phyloP scores from a whole-genome alignment of 164 flowering plant genomes.

The Taxillus chinensis region DNA sequence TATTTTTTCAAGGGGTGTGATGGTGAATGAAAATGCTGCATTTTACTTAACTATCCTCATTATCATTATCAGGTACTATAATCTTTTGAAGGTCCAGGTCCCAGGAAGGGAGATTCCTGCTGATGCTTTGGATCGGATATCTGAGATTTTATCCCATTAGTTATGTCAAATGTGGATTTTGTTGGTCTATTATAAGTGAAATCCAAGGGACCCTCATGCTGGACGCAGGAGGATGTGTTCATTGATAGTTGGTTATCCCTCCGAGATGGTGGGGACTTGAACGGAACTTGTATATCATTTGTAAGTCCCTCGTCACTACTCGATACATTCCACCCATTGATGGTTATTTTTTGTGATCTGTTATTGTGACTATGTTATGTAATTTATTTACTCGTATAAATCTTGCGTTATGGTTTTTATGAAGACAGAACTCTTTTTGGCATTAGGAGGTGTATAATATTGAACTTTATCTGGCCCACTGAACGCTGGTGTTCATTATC shows the following conservation, averaged over 20 bases:
- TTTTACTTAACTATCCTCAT: not conserved
- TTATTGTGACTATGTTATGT: no score
- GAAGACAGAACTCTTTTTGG: no score
- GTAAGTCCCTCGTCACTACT: no score
- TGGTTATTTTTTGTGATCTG: no score
- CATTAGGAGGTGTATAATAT: no score
- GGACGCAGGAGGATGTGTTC: not conserved
- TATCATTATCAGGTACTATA: conserved; percentile 53
- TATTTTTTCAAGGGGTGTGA: not conserved
- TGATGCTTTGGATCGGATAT: conserved; percentile 63
- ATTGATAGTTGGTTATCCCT: not conserved
- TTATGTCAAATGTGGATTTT: not conserved
- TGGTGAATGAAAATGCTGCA: no score
- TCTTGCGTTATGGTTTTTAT: no score
- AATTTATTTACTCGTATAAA: no score
- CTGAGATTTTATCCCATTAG: conserved; percentile 52
- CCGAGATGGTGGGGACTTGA: not conserved
- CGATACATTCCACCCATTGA: no score
- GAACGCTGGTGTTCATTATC: no score
- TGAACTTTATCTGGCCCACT: no score
- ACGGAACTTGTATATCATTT: not conserved
- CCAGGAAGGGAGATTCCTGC: conserved; percentile 90
- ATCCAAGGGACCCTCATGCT: not conserved
- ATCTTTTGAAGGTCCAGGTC: conserved; percentile 74
- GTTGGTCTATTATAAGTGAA: not conserved